Evolutionary conservation across 2,329 filamentous ascomycete species (phyloP).

Genomic region (Arthrinium puccinioides): DNA sequence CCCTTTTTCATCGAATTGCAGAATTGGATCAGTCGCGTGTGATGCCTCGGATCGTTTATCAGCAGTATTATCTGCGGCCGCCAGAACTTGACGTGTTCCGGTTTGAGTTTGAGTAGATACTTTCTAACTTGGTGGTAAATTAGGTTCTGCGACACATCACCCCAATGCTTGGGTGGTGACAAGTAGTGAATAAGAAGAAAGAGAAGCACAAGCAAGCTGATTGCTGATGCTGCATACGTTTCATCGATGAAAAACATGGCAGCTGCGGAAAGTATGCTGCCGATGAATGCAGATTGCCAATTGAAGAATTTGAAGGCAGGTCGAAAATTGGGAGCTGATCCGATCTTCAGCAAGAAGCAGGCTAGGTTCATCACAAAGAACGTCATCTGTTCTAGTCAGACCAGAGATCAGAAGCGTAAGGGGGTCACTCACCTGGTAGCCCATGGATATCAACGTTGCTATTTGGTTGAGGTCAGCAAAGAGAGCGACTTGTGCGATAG

Average conservation of each 20-base stretch:
- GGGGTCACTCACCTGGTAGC: slow-evolving; percentile 55
- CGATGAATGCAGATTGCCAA: slow-evolving; percentile 71
- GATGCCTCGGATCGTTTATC: slow-evolving; percentile 73
- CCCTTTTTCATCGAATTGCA: slow-evolving; percentile 91
- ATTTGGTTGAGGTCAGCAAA: slow-evolving; percentile 82
- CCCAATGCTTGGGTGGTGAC: slow-evolving; percentile 81
- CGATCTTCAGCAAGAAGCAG: slow-evolving; percentile 79
- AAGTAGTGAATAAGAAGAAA: slow-evolving; percentile 83
- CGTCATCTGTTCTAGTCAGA: slow-evolving; percentile 61
- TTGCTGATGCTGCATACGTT: slow-evolving; percentile 68
- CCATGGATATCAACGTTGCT: slow-evolving; percentile 84
- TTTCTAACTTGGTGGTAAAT: slow-evolving; percentile 85
- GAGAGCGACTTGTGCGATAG: slow-evolving; percentile 71
- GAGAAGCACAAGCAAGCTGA: slow-evolving; percentile 65
- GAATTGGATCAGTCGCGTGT: slow-evolving; percentile 80
- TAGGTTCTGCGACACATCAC: slow-evolving; percentile 80
- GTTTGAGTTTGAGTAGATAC: slow-evolving; percentile 73
- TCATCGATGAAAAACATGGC: slow-evolving; percentile 91
- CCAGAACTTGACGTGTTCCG: slow-evolving; percentile 93
- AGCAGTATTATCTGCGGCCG: slow-evolving; percentile 79
- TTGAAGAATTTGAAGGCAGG: slow-evolving; percentile 87
- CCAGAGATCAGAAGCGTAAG: slow-evolving; percentile 8
- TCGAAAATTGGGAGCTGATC: slow-evolving; percentile 81
- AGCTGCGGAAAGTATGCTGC: slow-evolving; percentile 66
- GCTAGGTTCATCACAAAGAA: slow-evolving; percentile 85